Percentiles rank a stretch among this genome's conserved stretches.
Conservation (phyloP, 164 flowering plant genomes). For the Chloranthus sessilifolius region DNA sequence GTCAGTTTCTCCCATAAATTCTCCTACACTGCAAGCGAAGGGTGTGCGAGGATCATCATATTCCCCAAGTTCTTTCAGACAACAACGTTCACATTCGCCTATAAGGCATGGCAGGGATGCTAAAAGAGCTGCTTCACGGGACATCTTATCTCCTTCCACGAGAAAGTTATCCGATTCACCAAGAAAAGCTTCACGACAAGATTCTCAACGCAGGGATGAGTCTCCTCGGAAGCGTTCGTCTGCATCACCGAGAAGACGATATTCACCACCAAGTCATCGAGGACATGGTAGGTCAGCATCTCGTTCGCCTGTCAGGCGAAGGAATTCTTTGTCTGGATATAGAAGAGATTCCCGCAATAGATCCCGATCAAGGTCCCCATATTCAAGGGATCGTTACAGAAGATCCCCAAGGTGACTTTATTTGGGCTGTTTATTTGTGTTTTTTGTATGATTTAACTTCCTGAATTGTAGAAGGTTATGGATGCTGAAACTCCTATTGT, state of each 20-base stretch:
- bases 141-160: conserved; percentile 5
- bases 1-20: conserved; percentile 16
- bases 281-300: conserved; percentile 18
- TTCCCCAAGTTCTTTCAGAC: conserved; percentile 18
- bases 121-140: conserved; percentile 8
- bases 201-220: conserved; percentile 14
- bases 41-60: conserved; percentile 7
- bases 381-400: conserved; percentile 19
- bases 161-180: conserved; percentile 21
- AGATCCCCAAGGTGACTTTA: conserved; percentile 29
- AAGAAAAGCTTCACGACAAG: conserved; percentile 12
- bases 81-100: conserved; percentile 15
- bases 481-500: too few species aligned
- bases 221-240: conserved; percentile 12
- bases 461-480: background rate
- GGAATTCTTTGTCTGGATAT: conserved; percentile 19
- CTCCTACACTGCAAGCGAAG: conserved; percentile 9
- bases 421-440: background rate
- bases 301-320: conserved; percentile 23
- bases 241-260: conserved; percentile 17
- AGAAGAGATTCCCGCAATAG: conserved; percentile 20
- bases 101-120: conserved; percentile 7
- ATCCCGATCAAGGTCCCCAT: conserved; percentile 35
- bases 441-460: background rate
- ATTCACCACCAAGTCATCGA: conserved; percentile 16